phyloP scores from a whole-genome alignment of 805 yeast genomes.

The Sugiyamaella marilandica region DNA sequence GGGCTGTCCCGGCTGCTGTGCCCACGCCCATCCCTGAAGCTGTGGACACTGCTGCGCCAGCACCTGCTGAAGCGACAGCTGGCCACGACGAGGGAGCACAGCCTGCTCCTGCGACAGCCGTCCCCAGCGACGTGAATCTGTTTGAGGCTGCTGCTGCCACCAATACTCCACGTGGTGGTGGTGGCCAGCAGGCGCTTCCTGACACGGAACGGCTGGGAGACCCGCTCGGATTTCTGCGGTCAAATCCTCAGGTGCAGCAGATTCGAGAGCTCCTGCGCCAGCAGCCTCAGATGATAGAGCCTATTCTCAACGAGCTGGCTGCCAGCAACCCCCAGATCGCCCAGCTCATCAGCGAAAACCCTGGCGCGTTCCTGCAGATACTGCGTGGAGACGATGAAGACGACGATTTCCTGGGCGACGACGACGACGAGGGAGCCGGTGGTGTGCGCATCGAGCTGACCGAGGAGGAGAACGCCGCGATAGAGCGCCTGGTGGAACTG shows the following conservation, averaged over 20 bases:
- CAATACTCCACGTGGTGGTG: conserved; percentile 34
- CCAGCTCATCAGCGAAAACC: conserved; percentile 55
- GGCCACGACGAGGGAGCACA: conserved; percentile 7
- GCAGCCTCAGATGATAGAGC: conserved; percentile 84
- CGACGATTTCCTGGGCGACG: conserved; percentile 48
- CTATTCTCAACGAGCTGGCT: conserved; percentile 75
- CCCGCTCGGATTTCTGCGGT: conserved; percentile 31
- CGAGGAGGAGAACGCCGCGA: conserved; percentile 84
- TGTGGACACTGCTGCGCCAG: conserved; percentile 25
- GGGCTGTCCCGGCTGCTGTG: conserved; percentile 35
- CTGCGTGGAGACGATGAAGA: conserved; percentile 46
- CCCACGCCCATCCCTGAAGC: conserved; percentile 24
- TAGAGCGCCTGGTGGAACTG: conserved; percentile 79
- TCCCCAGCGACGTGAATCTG: conserved; percentile 33
- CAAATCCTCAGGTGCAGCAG: conserved; percentile 42
- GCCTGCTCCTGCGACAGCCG: conserved; percentile 18
- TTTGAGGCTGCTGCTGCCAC: conserved; percentile 42
- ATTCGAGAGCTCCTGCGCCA: conserved; percentile 75
- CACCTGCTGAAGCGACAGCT: conserved; percentile 18
- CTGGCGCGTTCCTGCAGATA: conserved; percentile 81
- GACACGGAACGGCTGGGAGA: conserved; percentile 34
- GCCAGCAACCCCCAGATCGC: conserved; percentile 82
- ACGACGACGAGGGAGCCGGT: conserved; percentile 37
- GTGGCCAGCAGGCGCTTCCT: conserved; percentile 15
- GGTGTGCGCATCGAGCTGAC: conserved; percentile 58